Base-by-base conservation (phyloP, 345 rosid species). In the Eucalyptus sideroxylon region DNA sequence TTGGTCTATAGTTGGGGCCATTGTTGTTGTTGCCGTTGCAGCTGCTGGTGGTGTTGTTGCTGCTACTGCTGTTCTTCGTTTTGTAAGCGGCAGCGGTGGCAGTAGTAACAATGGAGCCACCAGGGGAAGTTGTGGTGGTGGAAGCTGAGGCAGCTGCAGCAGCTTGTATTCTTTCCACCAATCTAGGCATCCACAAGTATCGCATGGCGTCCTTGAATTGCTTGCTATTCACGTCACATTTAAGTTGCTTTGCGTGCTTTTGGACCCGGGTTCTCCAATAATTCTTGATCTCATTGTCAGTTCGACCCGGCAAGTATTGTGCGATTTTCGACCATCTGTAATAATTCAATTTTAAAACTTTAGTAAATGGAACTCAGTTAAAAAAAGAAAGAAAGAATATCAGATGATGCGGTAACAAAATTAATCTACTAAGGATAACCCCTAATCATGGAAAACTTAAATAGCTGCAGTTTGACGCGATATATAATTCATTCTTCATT, bases 181-280 rank as follows among this genome's bases (percentile, higher is more conserved):
- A 92, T 87, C 99, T 93, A 30, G 99, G 99, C 94, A 98, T 97
- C 99, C 99, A 98, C 31, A 94, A 88, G 53, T 95, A 92, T 50
- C 95, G 94, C 93, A 98, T 94, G 88, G 97, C 94, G 87, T 97
- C 98, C 92, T 97, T 96, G 93, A 98, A 98, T 90, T 94, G 95
- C 91, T 94, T 93, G 93, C 99, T 98, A 89, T 97, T 98, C 86
- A 96, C 97, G 91, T 98, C 99, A 88, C 98, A 94, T 89, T 96
- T 96, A 8, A 98, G 94, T 65, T 97, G 98, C 40, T 94, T 96
- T 5, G 99, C 99, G 85, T 97, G 99, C 89, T 96, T 98, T 69
- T 97, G 99, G 31, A 98, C 99, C 26, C 99, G 90, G 6, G 99
- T 98, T 91, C 99, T 94, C 99, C 99, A 98, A 47, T 98, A 98